These are phyloP conservation scores for Apiotrichum mycotoxinovorans DNA, from an alignment of 1,284 basidiomycete genomes.

Conservation along the genomic window DNA sequence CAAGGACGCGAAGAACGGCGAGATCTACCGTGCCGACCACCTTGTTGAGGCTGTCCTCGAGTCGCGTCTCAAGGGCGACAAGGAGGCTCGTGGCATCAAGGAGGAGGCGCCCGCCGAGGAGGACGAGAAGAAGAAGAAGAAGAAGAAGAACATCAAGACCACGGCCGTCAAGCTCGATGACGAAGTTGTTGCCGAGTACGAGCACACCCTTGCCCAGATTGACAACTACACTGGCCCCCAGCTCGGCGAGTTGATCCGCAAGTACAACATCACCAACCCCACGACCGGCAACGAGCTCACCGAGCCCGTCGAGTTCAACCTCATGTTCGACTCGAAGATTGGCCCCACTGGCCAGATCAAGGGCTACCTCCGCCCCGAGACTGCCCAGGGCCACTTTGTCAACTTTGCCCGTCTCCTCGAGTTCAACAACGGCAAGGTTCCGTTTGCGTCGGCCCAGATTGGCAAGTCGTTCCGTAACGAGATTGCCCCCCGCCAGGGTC, in stretches of 20 bases:
- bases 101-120: conserved; percentile 58
- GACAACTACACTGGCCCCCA: conserved; percentile 92
- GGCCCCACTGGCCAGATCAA: conserved; percentile 97
- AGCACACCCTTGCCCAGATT: conserved; percentile 79
- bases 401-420: conserved; percentile 97
- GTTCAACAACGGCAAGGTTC: conserved; percentile 94
- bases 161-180: conserved; percentile 75
- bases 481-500: conserved; percentile 92
- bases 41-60: conserved; percentile 91
- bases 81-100: conserved; percentile 74
- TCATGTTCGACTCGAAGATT: conserved; percentile 97
- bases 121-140: conserved; percentile 71
- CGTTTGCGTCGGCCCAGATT: conserved; percentile 96
- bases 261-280: conserved; percentile 81
- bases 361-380: conserved; percentile 96
- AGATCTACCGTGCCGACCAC: conserved; percentile 96
- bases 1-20: conserved; percentile 88
- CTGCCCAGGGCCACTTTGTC: conserved; percentile 97
- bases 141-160: conserved; percentile 75
- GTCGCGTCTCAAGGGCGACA: conserved; percentile 83
- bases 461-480: conserved; percentile 97
- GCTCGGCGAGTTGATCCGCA: conserved; percentile 81
- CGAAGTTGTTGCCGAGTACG: conserved; percentile 71
- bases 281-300: conserved; percentile 88
- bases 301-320: conserved; percentile 93